These are phyloP conservation scores for Camillea tinctor DNA, from an alignment of 2,329 filamentous ascomycete genomes.

Conservation along the genomic window DNA sequence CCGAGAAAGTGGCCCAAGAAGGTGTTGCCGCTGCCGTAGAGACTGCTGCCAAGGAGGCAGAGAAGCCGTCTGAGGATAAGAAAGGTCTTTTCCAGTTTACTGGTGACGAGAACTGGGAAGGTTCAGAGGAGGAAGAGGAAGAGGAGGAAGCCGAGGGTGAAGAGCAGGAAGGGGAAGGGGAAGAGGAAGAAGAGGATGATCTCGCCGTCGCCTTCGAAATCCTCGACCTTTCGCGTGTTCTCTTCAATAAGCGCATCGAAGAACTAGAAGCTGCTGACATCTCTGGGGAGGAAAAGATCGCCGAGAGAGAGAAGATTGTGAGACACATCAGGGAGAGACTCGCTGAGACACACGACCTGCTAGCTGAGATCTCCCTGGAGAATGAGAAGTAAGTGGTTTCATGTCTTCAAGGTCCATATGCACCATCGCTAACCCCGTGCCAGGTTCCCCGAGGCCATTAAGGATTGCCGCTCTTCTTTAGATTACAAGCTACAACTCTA, in stretches of 20 bases:
- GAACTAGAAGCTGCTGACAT: conserved; percentile 37
- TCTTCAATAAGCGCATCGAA: conserved; percentile 58
- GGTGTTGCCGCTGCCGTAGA: conserved; percentile 44
- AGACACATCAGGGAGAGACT: conserved; percentile 78
- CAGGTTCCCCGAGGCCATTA: conserved; percentile 80
- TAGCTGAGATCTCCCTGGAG: conserved; percentile 95
- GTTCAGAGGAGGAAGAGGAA: conserved; percentile 66
- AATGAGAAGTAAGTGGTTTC: conserved; percentile 67
- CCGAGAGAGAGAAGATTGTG: conserved; percentile 40
- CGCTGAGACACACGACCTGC: conserved; percentile 88
- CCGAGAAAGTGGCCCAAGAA: conserved; percentile 46
- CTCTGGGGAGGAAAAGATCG: conserved; percentile 41
- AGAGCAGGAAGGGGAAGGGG: conserved; percentile 41
- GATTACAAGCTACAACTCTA: conserved; percentile 77
- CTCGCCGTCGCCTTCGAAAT: conserved; percentile 80
- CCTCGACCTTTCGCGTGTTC: conserved; percentile 73
- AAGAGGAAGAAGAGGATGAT: conserved; percentile 67
- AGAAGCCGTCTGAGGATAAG: conserved; percentile 43
- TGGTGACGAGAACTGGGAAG: conserved; percentile 90
- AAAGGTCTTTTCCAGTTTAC: conserved; percentile 89
- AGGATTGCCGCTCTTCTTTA: conserved; percentile 76
- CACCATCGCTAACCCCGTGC: conserved; percentile 16
- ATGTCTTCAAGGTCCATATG: conserved; percentile 2
- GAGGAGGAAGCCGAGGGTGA: conserved; percentile 39
- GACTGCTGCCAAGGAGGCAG: conserved; percentile 37